Percentiles rank a stretch among this genome's conserved stretches.
phyloP scores from a whole-genome alignment of 148 eudicot species.

The Rhododendron griersonianum region DNA sequence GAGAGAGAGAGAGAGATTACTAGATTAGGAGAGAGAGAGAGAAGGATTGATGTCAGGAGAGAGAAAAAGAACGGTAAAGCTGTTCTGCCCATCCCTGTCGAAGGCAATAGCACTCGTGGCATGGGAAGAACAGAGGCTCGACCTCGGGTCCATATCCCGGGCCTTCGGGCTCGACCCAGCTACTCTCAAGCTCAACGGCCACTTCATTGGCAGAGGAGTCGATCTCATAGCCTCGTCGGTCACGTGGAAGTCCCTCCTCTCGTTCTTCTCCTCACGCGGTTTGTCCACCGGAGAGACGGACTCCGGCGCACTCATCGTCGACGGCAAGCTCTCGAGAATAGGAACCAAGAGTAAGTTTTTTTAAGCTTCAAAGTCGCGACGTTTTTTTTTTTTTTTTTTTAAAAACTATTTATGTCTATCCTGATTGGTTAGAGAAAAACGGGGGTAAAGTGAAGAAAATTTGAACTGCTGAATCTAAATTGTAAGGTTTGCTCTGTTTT shows the following conservation, averaged over 20 bases:
- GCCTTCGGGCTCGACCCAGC: slow-evolving; percentile 61
- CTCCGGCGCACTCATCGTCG: slow-evolving; percentile 47
- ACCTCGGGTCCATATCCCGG: slow-evolving; percentile 61
- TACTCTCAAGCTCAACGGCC: slow-evolving; percentile 67
- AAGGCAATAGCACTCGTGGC: slow-evolving; percentile 35
- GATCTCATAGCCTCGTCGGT: slow-evolving; percentile 73
- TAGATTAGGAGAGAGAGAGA: neutral
- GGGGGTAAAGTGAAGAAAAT: neutral
- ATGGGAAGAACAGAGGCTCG: slow-evolving; percentile 61
- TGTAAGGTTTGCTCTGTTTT: neutral
- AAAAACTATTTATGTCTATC: neutral
- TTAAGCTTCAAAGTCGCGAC: neutral
- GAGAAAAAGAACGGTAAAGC: slow-evolving; percentile 24
- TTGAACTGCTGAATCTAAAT: neutral
- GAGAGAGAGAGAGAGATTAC: neutral
- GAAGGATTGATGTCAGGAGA: slow-evolving; percentile 19
- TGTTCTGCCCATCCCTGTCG: slow-evolving; percentile 53
- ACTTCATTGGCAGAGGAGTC: slow-evolving; percentile 67
- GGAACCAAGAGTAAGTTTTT: slow-evolving; percentile 50
- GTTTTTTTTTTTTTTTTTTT: no score
- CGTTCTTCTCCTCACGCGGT: slow-evolving; percentile 66
- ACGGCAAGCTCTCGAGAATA: slow-evolving; percentile 54
- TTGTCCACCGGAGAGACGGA: slow-evolving; percentile 51
- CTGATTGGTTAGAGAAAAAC: neutral
- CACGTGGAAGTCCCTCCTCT: slow-evolving; percentile 72